Conservation (phyloP, 371 early-diverging fungal species). For the Mucor indicus region DNA sequence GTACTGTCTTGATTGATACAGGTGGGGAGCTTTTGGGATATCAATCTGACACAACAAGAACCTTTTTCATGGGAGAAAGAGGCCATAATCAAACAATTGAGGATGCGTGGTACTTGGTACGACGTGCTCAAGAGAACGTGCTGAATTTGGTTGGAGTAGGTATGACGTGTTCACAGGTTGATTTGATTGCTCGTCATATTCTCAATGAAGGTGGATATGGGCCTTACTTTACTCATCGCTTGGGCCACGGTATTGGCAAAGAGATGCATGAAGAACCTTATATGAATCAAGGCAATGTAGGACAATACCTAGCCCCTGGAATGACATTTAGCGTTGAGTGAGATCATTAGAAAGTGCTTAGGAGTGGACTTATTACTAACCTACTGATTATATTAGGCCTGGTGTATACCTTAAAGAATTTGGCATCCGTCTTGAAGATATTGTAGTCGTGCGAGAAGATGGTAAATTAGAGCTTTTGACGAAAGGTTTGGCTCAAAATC, state of each 20-base stretch:
- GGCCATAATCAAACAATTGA: constrained; percentile 47
- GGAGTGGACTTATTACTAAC: neutral
- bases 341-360: neutral
- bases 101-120: constrained; percentile 55
- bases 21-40: constrained; percentile 50
- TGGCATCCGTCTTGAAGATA: constrained; percentile 62
- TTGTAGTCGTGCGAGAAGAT: constrained; percentile 52
- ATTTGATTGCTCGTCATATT: constrained; percentile 46
- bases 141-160: constrained; percentile 28
- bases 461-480: constrained; percentile 50
- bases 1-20: constrained; percentile 54
- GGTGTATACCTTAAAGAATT: constrained; percentile 53
- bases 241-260: constrained; percentile 61
- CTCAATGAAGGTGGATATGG: constrained; percentile 48
- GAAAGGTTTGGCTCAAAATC: constrained; percentile 43
- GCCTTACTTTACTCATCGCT: constrained; percentile 50
- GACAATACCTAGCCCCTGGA: constrained; percentile 38
- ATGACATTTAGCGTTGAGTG: constrained; percentile 58
- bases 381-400: constrained; percentile 18
- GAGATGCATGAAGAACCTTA: constrained; percentile 65
- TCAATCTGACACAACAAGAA: constrained; percentile 53
- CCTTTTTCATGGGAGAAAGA: constrained; percentile 44
- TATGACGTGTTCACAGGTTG: constrained; percentile 46
- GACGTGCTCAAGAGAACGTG: constrained; percentile 47
- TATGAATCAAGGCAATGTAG: constrained; percentile 51